Evolutionary conservation across 2,329 filamentous ascomycete genomes (phyloP).

Genomic region (Sporothrix variecibatus): DNA sequence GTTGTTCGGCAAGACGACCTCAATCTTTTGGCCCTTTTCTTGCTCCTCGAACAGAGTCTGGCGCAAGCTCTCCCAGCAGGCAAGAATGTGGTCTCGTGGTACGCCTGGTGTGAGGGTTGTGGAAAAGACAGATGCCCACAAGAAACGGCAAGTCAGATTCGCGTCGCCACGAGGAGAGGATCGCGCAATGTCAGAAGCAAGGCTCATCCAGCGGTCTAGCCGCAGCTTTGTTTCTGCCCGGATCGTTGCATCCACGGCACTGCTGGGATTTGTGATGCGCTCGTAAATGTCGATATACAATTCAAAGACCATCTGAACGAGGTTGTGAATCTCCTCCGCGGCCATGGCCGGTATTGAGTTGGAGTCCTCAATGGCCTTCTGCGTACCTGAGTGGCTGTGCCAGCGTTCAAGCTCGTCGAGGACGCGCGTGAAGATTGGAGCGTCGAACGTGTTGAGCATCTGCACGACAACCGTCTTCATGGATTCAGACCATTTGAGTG

Average conservation of each 20-base stretch:
- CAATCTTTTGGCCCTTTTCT: conserved; percentile 40
- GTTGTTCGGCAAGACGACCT: conserved; percentile 76
- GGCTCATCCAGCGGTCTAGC: conserved; percentile 54
- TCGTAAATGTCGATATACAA: conserved; percentile 64
- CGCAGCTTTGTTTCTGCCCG: conserved; percentile 53
- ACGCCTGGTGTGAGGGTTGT: conserved; percentile 56
- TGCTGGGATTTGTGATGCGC: conserved; percentile 58
- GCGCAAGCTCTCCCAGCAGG: conserved; percentile 60
- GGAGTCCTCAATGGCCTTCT: background rate
- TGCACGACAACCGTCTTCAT: conserved; percentile 60
- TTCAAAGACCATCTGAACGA: conserved; percentile 63
- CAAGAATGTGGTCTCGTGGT: conserved; percentile 57
- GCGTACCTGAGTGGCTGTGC: background rate
- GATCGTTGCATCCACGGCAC: conserved; percentile 52
- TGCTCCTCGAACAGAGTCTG: conserved; percentile 49
- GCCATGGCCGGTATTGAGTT: background rate
- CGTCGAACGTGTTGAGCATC: conserved; percentile 56
- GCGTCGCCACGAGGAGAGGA: conserved; percentile 41
- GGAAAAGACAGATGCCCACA: conserved; percentile 59
- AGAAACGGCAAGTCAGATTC: conserved; percentile 52
- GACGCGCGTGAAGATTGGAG: conserved; percentile 52
- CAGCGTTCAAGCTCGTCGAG: conserved; percentile 40
- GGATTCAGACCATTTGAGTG: conserved; percentile 58
- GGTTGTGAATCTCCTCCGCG: conserved; percentile 41
- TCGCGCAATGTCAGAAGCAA: conserved; percentile 51